Percentiles rank a stretch among this genome's conserved stretches.
These are phyloP conservation scores for Hyphopichia wangnamkhiaoensis DNA, from an alignment of 1,139 yeast genomes.

Conservation along the genomic window DNA sequence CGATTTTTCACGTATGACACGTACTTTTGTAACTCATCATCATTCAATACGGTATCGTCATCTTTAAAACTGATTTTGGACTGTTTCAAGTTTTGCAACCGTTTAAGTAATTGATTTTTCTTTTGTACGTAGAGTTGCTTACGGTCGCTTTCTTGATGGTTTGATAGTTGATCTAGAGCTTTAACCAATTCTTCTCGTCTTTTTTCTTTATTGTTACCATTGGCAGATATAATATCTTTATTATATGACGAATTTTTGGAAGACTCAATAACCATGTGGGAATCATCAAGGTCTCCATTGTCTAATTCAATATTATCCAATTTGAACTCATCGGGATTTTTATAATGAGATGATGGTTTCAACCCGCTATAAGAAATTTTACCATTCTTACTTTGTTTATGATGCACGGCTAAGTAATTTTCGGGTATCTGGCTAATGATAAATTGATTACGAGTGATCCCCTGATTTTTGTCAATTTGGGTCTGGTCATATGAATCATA, in stretches of 20 bases:
- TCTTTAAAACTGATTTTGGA: slow-evolving; percentile 27
- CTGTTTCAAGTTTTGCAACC: slow-evolving; percentile 25
- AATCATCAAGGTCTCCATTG: too few species aligned
- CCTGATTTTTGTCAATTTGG: neutral
- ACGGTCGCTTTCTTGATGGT: slow-evolving; percentile 16
- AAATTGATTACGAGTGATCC: neutral
- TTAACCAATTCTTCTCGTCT: slow-evolving; percentile 23
- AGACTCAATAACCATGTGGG: too few species aligned
- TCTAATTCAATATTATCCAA: too few species aligned
- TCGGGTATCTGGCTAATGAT: slow-evolving; percentile 1
- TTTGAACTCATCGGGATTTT: neutral
- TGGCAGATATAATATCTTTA: slow-evolving; percentile 25
- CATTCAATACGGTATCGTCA: slow-evolving; percentile 21
- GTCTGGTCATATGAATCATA: slow-evolving; percentile 12
- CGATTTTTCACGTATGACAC: slow-evolving; percentile 17
- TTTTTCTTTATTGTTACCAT: slow-evolving; percentile 26
- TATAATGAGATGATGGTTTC: neutral
- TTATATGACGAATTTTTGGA: neutral
- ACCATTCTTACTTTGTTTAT: slow-evolving; percentile 9
- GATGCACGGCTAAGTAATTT: slow-evolving; percentile 7
- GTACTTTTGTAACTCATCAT: slow-evolving; percentile 27
- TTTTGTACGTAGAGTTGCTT: slow-evolving; percentile 21
- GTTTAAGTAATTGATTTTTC: slow-evolving; percentile 25
- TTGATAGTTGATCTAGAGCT: slow-evolving; percentile 19
- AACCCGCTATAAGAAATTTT: neutral